phyloP scores from a whole-genome alignment of 2,329 filamentous ascomycete genomes.

The Colletotrichum euphorbiae region DNA sequence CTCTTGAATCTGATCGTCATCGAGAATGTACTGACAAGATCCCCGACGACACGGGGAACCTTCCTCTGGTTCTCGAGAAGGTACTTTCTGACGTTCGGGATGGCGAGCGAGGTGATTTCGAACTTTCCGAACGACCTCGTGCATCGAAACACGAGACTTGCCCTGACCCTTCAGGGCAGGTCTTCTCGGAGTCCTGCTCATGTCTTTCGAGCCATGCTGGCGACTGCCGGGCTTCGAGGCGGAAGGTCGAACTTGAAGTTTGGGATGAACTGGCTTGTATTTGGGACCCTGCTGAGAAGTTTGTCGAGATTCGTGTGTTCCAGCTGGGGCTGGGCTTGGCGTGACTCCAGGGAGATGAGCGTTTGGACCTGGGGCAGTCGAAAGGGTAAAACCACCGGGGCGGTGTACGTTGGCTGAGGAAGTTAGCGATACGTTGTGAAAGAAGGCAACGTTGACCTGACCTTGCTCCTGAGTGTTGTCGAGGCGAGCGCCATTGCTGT shows the following conservation, averaged over 20 bases:
- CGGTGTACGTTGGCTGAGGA: no score
- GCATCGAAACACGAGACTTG: not conserved
- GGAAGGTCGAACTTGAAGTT: no score
- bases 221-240: not conserved
- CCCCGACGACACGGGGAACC: not conserved
- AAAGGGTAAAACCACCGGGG: no score
- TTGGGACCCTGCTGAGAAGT: no score
- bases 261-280: no score
- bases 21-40: constrained; percentile 21
- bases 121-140: constrained; percentile 21
- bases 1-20: constrained; percentile 24
- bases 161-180: not conserved
- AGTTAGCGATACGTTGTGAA: not conserved
- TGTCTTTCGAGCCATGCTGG: not conserved
- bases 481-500: not conserved
- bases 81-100: not conserved
- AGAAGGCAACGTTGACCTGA: not conserved
- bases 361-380: no score
- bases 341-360: no score
- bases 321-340: no score
- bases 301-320: no score
- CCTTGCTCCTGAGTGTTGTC: not conserved
- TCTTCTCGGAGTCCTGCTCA: not conserved
- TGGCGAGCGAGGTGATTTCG: not conserved
- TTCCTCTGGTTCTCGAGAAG: not conserved